These are phyloP conservation scores for Aspergillus luchuensis DNA, from an alignment of 2,329 filamentous ascomycete genomes.

Conservation along the genomic window DNA sequence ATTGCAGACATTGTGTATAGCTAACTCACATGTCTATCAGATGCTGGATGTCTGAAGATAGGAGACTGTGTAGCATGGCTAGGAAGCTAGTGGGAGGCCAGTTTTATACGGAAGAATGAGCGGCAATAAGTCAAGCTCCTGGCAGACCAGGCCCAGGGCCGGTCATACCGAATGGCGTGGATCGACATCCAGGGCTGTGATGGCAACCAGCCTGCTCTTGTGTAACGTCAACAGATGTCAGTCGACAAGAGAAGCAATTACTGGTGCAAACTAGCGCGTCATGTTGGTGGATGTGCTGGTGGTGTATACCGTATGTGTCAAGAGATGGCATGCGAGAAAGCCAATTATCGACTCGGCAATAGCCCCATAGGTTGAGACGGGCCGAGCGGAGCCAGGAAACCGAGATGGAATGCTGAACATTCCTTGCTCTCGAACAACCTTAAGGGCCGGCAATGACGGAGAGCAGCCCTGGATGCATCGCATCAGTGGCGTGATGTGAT, in stretches of 20 bases:
- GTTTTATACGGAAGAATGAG: not conserved
- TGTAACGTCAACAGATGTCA: not conserved
- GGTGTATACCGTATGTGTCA: not conserved
- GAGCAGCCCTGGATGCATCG: not conserved
- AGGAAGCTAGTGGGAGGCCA: not conserved
- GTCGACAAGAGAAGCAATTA: not conserved
- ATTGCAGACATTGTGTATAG: not conserved
- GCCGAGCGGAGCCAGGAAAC: not conserved
- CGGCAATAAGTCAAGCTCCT: not conserved
- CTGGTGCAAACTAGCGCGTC: not conserved
- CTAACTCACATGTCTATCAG: not conserved
- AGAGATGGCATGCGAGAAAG: not conserved
- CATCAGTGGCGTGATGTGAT: slow-evolving; percentile 2
- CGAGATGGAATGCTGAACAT: not conserved
- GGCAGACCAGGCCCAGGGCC: not conserved
- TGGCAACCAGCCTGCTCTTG: not conserved
- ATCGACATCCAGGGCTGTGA: not conserved
- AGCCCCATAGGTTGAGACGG: slow-evolving; percentile 2
- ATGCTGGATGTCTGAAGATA: not conserved
- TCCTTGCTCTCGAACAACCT: slow-evolving; percentile 1
- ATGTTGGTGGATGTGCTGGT: not conserved
- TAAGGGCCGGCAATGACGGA: not conserved
- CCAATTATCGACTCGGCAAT: slow-evolving; percentile 3
- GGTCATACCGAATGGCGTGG: not conserved
- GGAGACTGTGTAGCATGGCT: too few species aligned